Evolutionary conservation across 164 flowering plant species (phyloP).

Genomic region (Liriodendron chinense): DNA sequence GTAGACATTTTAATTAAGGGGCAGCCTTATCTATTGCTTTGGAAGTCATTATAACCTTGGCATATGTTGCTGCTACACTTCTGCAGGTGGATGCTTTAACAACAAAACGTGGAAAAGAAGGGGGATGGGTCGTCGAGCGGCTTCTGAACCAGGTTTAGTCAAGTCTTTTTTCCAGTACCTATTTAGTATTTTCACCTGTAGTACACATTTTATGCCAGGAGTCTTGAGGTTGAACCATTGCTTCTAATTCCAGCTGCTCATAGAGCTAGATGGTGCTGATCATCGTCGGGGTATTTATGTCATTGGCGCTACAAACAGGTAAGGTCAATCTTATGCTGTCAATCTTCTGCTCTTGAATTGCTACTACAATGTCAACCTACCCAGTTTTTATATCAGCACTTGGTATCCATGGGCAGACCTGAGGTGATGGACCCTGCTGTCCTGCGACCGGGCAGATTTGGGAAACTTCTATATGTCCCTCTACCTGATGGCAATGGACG

Average conservation of each 20-base stretch:
- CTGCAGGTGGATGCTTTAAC: slow-evolving; percentile 89
- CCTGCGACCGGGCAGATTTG: slow-evolving; percentile 87
- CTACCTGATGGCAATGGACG: slow-evolving; percentile 74
- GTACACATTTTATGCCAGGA: background rate
- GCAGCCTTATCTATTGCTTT: background rate
- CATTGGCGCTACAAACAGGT: slow-evolving; percentile 97
- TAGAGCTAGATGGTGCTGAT: slow-evolving; percentile 87
- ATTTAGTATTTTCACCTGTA: background rate
- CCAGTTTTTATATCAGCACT: background rate
- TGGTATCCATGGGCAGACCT: slow-evolving; percentile 45
- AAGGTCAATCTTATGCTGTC: background rate
- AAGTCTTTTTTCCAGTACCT: background rate
- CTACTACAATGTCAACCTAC: background rate
- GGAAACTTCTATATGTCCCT: slow-evolving; percentile 79
- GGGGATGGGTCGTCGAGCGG: slow-evolving; percentile 83
- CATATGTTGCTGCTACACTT: slow-evolving; percentile 8
- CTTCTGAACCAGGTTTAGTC: slow-evolving; percentile 69
- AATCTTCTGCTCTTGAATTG: background rate
- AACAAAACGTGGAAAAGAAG: slow-evolving; percentile 77
- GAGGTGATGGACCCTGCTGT: slow-evolving; percentile 81
- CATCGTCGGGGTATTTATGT: slow-evolving; percentile 75
- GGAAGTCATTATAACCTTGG: background rate
- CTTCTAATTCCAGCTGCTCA: slow-evolving; percentile 57
- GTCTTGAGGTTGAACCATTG: background rate
- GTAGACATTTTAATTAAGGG: background rate